Evolutionary conservation across 1,284 basidiomycete species (phyloP).

Genomic region (Trametes sp.): DNA sequence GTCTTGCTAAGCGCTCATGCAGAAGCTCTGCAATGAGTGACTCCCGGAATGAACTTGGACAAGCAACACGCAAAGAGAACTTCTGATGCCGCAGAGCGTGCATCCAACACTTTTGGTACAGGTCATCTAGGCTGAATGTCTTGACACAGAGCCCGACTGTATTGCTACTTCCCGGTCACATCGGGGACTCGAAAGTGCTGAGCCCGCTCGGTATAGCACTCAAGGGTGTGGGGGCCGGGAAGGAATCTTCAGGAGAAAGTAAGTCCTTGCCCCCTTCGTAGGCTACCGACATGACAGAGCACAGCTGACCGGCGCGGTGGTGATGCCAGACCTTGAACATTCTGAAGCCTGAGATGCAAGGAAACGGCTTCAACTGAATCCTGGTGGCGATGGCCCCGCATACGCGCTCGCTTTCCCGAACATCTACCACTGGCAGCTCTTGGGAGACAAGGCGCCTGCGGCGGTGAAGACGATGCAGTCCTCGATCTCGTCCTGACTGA

Average conservation of each 20-base stretch:
- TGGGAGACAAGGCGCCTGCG: slow-evolving; percentile 44
- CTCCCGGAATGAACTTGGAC: too few species aligned
- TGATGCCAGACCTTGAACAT: slow-evolving; percentile 45
- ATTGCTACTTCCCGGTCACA: slow-evolving; percentile 54
- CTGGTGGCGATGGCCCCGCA: slow-evolving; percentile 35
- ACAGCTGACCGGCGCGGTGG: not conserved
- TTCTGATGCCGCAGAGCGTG: too few species aligned
- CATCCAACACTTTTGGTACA: too few species aligned
- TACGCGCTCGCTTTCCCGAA: slow-evolving; percentile 55
- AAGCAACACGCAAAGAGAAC: too few species aligned
- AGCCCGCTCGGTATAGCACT: slow-evolving; percentile 49
- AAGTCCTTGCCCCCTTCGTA: not conserved
- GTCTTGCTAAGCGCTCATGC: too few species aligned
- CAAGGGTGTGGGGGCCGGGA: slow-evolving; percentile 51
- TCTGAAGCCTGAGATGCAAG: slow-evolving; percentile 46
- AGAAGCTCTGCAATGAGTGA: too few species aligned
- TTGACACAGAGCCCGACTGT: slow-evolving; percentile 44
- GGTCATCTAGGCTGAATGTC: not conserved
- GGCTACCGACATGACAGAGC: not conserved
- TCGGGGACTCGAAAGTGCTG: slow-evolving; percentile 50
- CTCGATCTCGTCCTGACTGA: slow-evolving; percentile 45
- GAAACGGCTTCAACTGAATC: slow-evolving; percentile 45
- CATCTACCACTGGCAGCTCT: slow-evolving; percentile 53
- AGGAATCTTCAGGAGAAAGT: slow-evolving; percentile 57
- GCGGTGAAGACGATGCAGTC: slow-evolving; percentile 45